Percentiles rank a stretch among this genome's conserved stretches.
phyloP scores from a whole-genome alignment of 2,329 filamentous ascomycete species.

The Hypoxylon sp. region DNA sequence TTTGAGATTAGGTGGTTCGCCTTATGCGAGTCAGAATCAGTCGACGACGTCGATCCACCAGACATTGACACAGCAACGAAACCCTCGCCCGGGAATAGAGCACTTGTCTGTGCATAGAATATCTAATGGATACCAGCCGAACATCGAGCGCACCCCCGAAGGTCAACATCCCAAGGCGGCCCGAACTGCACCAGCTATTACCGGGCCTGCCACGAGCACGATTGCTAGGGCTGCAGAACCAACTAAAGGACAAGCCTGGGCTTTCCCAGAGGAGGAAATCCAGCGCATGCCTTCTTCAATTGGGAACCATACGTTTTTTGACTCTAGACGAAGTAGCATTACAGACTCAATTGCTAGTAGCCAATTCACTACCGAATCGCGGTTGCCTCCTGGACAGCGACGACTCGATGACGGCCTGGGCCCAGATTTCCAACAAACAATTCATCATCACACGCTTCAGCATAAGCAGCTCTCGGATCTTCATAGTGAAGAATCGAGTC shows the following conservation, averaged over 20 bases:
- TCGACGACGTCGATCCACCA: constrained; percentile 82
- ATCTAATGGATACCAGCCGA: constrained; percentile 76
- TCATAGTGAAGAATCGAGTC: constrained; percentile 70
- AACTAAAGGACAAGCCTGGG: constrained; percentile 87
- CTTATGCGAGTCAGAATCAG: constrained; percentile 82
- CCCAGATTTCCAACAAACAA: constrained; percentile 65
- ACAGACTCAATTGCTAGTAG: constrained; percentile 85
- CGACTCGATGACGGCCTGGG: constrained; percentile 74
- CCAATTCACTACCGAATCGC: constrained; percentile 82
- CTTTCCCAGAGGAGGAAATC: constrained; percentile 82
- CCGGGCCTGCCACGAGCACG: constrained; percentile 74
- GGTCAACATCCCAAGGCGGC: constrained; percentile 63
- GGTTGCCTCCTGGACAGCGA: constrained; percentile 79
- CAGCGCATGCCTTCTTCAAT: constrained; percentile 64
- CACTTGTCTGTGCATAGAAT: constrained; percentile 70
- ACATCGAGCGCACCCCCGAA: constrained; percentile 70
- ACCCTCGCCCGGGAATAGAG: constrained; percentile 68
- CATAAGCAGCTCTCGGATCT: constrained; percentile 79
- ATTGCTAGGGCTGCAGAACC: constrained; percentile 81
- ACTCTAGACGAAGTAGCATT: constrained; percentile 81
- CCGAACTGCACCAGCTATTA: constrained; percentile 82
- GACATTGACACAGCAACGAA: constrained; percentile 76
- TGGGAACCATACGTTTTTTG: constrained; percentile 66
- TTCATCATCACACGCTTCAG: constrained; percentile 83
- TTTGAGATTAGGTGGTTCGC: constrained; percentile 77